These are phyloP conservation scores for Pythium vanterpoolii DNA, from an alignment of 352 stramenopile species.

Conservation along the genomic window DNA sequence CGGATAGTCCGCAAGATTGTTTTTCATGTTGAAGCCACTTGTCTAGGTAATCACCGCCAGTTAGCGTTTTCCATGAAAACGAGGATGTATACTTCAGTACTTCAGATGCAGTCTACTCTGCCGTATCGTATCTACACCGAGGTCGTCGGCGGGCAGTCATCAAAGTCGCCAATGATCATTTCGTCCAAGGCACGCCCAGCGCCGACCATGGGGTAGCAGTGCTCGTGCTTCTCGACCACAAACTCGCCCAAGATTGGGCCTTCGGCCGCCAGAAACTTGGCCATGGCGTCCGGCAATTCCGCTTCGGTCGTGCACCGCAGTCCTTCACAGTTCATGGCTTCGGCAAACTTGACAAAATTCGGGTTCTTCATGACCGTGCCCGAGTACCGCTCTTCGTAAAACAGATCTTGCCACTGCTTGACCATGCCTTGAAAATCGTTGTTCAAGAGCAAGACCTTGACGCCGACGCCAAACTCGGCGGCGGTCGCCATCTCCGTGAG, in stretches of 20 bases:
- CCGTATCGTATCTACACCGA: conserved; percentile 83
- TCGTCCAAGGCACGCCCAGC: conserved; percentile 89
- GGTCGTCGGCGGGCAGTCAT: conserved; percentile 90
- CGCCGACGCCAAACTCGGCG: conserved; percentile 90
- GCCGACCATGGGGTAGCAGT: conserved; percentile 94
- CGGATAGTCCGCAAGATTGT: too few relatives aligned
- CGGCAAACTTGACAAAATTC: conserved; percentile 92
- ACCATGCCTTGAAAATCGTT: conserved; percentile 98
- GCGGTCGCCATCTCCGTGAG: conserved; percentile 95
- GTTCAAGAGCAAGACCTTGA: conserved; percentile 96
- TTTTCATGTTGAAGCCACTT: too few relatives aligned
- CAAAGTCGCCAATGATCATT: conserved; percentile 96
- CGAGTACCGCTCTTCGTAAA: conserved; percentile 95
- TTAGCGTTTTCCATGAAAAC: too few relatives aligned
- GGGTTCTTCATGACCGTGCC: conserved; percentile 91
- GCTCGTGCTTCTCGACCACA: conserved; percentile 92
- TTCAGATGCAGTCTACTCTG: too few relatives aligned
- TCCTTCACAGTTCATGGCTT: conserved; percentile 91
- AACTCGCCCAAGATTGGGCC: conserved; percentile 93
- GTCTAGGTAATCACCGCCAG: too few relatives aligned
- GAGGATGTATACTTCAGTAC: too few relatives aligned
- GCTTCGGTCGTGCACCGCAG: conserved; percentile 88
- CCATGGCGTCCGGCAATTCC: conserved; percentile 90
- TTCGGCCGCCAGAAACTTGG: conserved; percentile 92
- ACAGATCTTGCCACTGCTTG: conserved; percentile 97